These are phyloP conservation scores for Leccinum imitatum DNA, from an alignment of 768 basidiomycete species.

Conservation along the genomic window DNA sequence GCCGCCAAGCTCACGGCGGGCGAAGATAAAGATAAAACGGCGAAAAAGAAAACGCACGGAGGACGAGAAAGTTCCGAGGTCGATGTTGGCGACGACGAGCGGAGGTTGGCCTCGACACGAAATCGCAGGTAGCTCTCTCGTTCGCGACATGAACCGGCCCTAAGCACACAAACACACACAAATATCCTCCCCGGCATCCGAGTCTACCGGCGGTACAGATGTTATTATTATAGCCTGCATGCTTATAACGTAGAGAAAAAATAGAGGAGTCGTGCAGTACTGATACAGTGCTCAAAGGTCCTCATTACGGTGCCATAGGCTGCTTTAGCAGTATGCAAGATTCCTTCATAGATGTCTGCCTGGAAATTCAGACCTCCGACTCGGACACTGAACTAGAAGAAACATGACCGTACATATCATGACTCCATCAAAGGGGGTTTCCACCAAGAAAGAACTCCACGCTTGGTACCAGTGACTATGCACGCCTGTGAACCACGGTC, in stretches of 20 bases:
- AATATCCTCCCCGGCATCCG: conserved; percentile 11
- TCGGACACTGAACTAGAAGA: not conserved
- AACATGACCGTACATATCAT: conserved; percentile 27
- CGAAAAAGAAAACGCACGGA: conserved; percentile 20
- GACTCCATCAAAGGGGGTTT: conserved; percentile 30
- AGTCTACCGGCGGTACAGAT: conserved; percentile 24
- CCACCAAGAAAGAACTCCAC: conserved; percentile 61
- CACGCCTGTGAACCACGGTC: conserved; percentile 41
- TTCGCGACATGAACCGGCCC: conserved; percentile 33
- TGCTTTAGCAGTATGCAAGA: conserved; percentile 34
- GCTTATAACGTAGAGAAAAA: conserved; percentile 21
- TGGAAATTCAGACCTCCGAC: conserved; percentile 11
- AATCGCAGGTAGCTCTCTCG: conserved; percentile 24
- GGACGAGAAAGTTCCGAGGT: conserved; percentile 17
- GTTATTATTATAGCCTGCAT: conserved; percentile 21
- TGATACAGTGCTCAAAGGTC: conserved; percentile 33
- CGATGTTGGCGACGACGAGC: conserved; percentile 33
- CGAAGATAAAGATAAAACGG: not conserved
- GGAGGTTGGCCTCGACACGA: conserved; percentile 27
- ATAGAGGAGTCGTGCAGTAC: conserved; percentile 24
- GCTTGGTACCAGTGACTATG: conserved; percentile 57
- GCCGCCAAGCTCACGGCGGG: not conserved
- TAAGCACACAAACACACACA: conserved; percentile 35
- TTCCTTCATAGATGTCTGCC: conserved; percentile 18
- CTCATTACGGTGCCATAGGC: conserved; percentile 27